Conservation (phyloP, 371 early-diverging fungal genomes). For the Lichtheimia ramosa region DNA sequence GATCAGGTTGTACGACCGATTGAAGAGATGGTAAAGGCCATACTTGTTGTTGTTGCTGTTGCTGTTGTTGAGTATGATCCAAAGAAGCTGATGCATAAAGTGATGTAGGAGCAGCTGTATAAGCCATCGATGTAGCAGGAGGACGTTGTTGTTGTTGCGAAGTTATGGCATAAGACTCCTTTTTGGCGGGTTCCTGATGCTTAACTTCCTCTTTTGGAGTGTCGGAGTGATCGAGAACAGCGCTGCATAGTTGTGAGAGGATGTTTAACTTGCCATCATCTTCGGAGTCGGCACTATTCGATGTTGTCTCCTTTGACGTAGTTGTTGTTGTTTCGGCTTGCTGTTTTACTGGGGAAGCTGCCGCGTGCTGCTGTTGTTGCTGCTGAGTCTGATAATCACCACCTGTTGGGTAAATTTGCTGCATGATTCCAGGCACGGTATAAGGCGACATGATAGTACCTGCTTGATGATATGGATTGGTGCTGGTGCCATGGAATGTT, state of each 20-base stretch:
- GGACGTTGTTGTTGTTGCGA: not conserved
- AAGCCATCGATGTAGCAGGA: not conserved
- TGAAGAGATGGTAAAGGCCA: conserved; percentile 16
- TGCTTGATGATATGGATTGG: not conserved
- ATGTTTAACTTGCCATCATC: conserved; percentile 52
- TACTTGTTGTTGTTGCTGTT: conserved; percentile 7
- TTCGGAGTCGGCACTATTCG: conserved; percentile 30
- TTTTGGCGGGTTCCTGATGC: not conserved
- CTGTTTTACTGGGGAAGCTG: not conserved
- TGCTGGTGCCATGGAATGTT: not conserved
- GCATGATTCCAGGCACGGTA: conserved; percentile 14
- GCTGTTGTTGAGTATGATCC: conserved; percentile 15
- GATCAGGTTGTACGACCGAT: conserved; percentile 12
- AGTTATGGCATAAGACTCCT: not conserved
- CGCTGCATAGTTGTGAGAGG: conserved; percentile 50
- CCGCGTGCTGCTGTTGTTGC: conserved; percentile 4
- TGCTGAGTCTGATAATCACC: conserved; percentile 3
- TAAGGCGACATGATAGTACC: conserved; percentile 11
- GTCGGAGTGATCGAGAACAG: conserved; percentile 41
- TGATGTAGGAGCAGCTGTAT: not conserved
- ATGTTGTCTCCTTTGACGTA: conserved; percentile 7
- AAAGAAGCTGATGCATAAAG: not conserved
- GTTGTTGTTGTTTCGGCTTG: conserved; percentile 7
- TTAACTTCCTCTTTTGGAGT: conserved; percentile 8
- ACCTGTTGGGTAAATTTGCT: conserved; percentile 10